Evolutionary conservation across 768 basidiomycete species (phyloP).

Genomic region (Coprinopsis cinerea): DNA sequence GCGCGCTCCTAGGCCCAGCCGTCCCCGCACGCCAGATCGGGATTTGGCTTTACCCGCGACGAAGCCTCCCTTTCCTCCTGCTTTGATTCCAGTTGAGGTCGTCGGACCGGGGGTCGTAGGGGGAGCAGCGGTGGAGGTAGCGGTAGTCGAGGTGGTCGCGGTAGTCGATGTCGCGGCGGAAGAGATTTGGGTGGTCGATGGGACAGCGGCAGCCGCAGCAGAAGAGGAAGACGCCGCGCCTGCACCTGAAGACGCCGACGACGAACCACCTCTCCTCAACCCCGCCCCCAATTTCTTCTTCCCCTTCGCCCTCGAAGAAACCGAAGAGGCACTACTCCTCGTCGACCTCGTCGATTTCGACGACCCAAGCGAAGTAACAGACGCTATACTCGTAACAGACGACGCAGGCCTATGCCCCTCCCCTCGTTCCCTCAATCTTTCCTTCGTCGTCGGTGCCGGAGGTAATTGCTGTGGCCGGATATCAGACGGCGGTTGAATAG

Average conservation of each 20-base stretch:
- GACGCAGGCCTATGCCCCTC: not conserved
- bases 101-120: not conserved
- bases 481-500: no score
- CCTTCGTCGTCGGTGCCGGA: not conserved
- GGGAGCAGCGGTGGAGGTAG: not conserved
- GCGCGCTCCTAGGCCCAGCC: not conserved
- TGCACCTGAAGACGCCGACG: not conserved
- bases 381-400: not conserved
- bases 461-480: no score
- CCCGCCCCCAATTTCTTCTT: not conserved
- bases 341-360: not conserved
- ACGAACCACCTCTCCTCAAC: not conserved
- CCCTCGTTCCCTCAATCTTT: constrained; percentile 3
- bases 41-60: not conserved
- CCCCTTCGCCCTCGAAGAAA: not conserved
- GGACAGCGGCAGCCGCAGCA: not conserved
- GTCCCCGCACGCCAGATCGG: no score
- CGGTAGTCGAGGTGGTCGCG: no score
- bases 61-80: not conserved
- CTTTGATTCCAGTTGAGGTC: not conserved
- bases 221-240: not conserved
- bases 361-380: not conserved
- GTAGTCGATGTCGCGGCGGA: no score
- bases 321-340: not conserved
- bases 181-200: no score